Conservation (phyloP, 495 filamentous ascomycete species). For the Astrothelium subdiscretum region DNA sequence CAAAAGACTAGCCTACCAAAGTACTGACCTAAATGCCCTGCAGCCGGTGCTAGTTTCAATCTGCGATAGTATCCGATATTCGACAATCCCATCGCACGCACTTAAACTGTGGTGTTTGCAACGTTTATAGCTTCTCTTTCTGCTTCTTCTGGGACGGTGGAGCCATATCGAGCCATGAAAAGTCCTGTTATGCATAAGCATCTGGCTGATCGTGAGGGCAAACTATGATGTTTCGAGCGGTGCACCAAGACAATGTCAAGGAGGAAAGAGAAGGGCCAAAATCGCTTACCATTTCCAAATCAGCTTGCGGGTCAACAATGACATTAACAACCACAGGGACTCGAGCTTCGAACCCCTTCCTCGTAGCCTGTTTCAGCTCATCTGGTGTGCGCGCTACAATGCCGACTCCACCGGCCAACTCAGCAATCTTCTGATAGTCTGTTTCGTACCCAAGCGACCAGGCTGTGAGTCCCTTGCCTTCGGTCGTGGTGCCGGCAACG, state of each 20-base stretch:
- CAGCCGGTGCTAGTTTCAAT: neutral
- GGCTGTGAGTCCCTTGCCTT: conserved; percentile 33
- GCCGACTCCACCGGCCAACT: conserved; percentile 45
- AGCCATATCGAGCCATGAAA: conserved; percentile 14
- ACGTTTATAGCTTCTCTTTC: neutral
- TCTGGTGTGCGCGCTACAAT: conserved; percentile 42
- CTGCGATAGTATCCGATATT: neutral
- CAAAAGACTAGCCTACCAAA: neutral
- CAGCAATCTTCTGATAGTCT: conserved; percentile 47
- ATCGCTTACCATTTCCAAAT: conserved; percentile 13
- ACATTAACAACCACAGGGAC: conserved; percentile 48
- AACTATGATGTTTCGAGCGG: neutral
- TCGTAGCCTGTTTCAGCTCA: conserved; percentile 41
- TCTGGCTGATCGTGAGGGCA: neutral
- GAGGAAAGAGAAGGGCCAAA: neutral
- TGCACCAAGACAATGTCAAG: neutral
- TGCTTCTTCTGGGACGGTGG: conserved; percentile 5
- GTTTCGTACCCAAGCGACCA: conserved; percentile 49
- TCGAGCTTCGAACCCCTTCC: conserved; percentile 39
- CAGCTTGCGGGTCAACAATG: conserved; percentile 37
- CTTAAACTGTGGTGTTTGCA: neutral
- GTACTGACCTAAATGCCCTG: neutral
- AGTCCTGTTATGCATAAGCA: conserved; percentile 11
- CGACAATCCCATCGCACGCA: neutral
- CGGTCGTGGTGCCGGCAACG: conserved; percentile 25